Conservation (phyloP, 108 stramenopile species). For the Cyclotella sp. region DNA sequence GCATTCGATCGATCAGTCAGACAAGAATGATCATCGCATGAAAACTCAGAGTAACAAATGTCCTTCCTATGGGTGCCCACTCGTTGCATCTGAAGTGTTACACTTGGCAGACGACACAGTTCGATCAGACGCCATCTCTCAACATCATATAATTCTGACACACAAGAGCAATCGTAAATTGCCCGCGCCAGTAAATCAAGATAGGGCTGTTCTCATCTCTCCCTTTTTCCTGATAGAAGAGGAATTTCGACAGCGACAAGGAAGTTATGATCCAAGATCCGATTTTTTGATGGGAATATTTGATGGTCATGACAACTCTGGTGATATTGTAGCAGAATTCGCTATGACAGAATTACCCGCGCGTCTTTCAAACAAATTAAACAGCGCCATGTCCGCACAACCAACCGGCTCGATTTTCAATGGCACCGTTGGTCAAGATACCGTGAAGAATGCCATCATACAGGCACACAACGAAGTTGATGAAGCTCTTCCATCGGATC, state of each 20-base stretch:
- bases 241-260: constrained; percentile 2
- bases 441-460: constrained; percentile 38
- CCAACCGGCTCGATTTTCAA: constrained; percentile 9
- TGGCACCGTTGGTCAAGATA: neutral
- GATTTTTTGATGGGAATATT: constrained; percentile 69
- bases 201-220: constrained; percentile 60
- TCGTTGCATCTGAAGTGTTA: constrained; percentile 13
- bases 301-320: constrained; percentile 74
- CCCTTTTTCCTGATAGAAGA: constrained; percentile 38
- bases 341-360: constrained; percentile 54
- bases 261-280: constrained; percentile 13
- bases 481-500: constrained; percentile 31
- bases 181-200: constrained; percentile 62
- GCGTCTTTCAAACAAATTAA: constrained; percentile 43
- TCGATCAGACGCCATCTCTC: constrained; percentile 3
- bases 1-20: neutral
- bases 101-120: neutral
- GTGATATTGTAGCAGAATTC: constrained; percentile 61
- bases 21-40: neutral
- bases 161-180: constrained; percentile 43
- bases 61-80: constrained; percentile 30
- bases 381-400: constrained; percentile 4
- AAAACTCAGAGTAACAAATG: constrained; percentile 4
- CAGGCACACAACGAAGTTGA: constrained; percentile 70
- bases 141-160: constrained; percentile 43